Base-by-base conservation (phyloP, 257 asterid genomes). In the Orobanche coerulescens region DNA sequence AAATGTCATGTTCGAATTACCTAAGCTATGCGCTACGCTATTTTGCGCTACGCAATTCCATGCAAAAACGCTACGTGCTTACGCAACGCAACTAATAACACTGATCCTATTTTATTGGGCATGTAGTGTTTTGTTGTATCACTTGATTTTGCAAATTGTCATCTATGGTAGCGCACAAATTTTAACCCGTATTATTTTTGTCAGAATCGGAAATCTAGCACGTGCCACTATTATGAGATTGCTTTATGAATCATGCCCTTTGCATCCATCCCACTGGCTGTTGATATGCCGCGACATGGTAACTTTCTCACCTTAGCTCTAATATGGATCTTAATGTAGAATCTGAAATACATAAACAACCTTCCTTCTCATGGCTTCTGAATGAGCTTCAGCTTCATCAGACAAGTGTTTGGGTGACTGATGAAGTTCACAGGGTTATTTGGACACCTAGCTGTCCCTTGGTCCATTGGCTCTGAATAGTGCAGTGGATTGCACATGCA, bases 261-360 rank as follows among this genome's bases (percentile, higher is more conserved):
- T 82, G 48, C 79, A 79, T 53, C 97, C 98, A 37, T 89, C 98
- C n/a, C 94, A 70, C 66, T 93, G 98, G 98, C 79, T 93, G 62
- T 83, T 82, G 22, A 80, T 93, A 76, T 89, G 95, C 79, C 95
- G 72, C 70, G 79, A 73, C 74, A 78, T 93, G 98, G 98, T 93
- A 82, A 58, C 37, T 69, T 66, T 61, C 42, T 54, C 47, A 55
- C 74, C 64, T 58, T 34, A 46, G 13, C 56, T 43, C 37, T 16
- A 60, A 14, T 54, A 59, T 66, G 66, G 68, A 52, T 63, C 14
- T 34, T 25, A 67, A 24, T 54, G 43, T 54, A 54, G 53, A 23
- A 63, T 47, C 16, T 46, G 65, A 54, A 42, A 12, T 60, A 30
- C 58, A 58, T 58, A 58, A 30, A 18, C 22, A 66, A 53, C 65